A percentile compares a stretch with the other conserved stretches of the same genome.
phyloP scores from a whole-genome alignment of 106 monocot species.

The Apostasia shenzhenica region DNA sequence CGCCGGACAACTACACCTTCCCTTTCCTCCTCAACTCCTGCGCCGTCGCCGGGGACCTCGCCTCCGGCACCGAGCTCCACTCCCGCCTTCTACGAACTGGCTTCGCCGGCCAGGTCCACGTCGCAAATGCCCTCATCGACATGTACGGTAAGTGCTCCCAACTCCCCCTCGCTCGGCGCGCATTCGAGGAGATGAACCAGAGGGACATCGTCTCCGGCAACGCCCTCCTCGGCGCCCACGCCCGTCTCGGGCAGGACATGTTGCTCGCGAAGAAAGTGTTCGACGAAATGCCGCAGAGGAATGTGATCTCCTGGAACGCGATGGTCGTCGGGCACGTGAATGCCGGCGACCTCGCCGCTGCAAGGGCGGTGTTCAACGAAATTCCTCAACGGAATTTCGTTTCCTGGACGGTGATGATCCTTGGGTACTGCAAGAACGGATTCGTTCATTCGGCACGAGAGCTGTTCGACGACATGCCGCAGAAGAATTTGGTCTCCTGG shows the following conservation, averaged over 20 bases:
- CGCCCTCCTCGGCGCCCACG: slow-evolving; percentile 37
- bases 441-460: slow-evolving; percentile 22
- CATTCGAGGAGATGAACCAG: slow-evolving; percentile 24
- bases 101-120: slow-evolving; percentile 13
- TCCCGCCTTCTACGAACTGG: slow-evolving; percentile 20
- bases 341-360: slow-evolving; percentile 22
- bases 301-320: slow-evolving; percentile 39
- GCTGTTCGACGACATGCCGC: slow-evolving; percentile 40
- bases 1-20: slow-evolving; percentile 34
- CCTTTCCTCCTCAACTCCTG: slow-evolving; percentile 44
- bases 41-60: slow-evolving; percentile 12
- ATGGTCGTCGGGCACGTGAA: slow-evolving; percentile 53
- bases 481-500: slow-evolving; percentile 43
- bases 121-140: slow-evolving; percentile 45
- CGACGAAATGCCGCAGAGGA: slow-evolving; percentile 25
- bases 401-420: slow-evolving; percentile 43
- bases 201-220: slow-evolving; percentile 41
- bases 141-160: slow-evolving; percentile 44
- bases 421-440: slow-evolving; percentile 35
- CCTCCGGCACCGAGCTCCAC: slow-evolving; percentile 28
- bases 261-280: slow-evolving; percentile 21
- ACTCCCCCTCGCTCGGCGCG: slow-evolving; percentile 11
- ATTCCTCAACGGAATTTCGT: slow-evolving; percentile 29
- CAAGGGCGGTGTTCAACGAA: slow-evolving; percentile 26
- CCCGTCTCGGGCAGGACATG: slow-evolving; percentile 31